Evolutionary conservation across 495 filamentous ascomycete genomes (phyloP).

Genomic region (Penicillium silybi): DNA sequence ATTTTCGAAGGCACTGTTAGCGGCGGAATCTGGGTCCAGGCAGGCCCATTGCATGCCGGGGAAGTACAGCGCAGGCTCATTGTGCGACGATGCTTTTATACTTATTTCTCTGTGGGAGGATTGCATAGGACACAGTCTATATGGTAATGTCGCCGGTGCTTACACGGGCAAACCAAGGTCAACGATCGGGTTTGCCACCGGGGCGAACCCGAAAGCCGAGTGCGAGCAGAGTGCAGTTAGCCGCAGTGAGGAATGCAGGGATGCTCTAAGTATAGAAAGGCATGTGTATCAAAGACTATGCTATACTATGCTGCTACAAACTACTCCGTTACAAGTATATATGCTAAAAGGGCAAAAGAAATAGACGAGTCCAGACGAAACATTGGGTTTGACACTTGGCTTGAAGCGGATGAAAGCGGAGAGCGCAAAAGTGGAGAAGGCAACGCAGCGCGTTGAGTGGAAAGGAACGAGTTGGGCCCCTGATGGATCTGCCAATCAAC

Average conservation of each 20-base stretch:
- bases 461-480: neutral
- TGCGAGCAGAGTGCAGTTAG: neutral
- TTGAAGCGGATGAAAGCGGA: conserved; percentile 16
- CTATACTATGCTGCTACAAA: too few relatives aligned
- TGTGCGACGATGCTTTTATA: neutral
- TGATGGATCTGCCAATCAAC: conserved; percentile 1
- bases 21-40: conserved; percentile 4
- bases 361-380: conserved; percentile 16
- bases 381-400: too few relatives aligned
- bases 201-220: neutral
- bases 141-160: neutral
- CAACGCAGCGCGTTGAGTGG: neutral
- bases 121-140: neutral
- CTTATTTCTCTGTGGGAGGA: neutral
- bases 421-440: neutral
- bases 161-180: too few relatives aligned
- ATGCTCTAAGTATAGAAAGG: neutral
- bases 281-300: neutral
- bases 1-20: neutral
- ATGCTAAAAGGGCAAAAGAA: neutral
- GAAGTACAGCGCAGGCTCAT: neutral
- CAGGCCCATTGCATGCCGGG: conserved; percentile 4
- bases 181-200: neutral
- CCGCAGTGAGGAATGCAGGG: neutral
- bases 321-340: too few relatives aligned